Percentiles rank a stretch among this genome's conserved stretches.
Evolutionary conservation across 208 protist genomes (phyloP).

Genomic region (Leishmania braziliensis): DNA sequence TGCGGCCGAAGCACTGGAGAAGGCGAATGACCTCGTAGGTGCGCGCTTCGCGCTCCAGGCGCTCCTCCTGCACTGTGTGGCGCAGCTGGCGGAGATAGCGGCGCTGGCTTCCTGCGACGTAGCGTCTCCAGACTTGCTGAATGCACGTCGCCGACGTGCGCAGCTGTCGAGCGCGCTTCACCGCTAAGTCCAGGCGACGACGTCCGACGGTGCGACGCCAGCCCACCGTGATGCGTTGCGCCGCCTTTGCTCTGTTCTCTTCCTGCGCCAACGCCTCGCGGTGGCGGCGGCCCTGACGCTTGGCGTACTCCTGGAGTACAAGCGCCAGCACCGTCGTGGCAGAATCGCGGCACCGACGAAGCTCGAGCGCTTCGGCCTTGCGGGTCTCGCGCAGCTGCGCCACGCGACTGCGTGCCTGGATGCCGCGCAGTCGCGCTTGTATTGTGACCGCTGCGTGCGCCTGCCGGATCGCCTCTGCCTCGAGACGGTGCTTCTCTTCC

Average conservation of each 20-base stretch:
- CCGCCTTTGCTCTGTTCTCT: conserved; percentile 33
- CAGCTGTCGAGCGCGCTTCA: conserved; percentile 40
- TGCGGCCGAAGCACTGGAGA: conserved; percentile 59
- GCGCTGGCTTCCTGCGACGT: conserved; percentile 46
- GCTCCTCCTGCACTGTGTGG: conserved; percentile 39
- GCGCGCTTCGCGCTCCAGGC: conserved; percentile 39
- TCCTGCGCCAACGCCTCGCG: conserved; percentile 27
- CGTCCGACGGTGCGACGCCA: conserved; percentile 43
- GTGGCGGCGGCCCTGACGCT: conserved; percentile 28
- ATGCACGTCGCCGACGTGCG: conserved; percentile 41
- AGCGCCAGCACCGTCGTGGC: conserved; percentile 36
- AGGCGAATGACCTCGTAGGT: conserved; percentile 33
- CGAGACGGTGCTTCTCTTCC: conserved; percentile 18
- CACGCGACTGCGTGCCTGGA: conserved; percentile 18
- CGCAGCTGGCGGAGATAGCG: conserved; percentile 59
- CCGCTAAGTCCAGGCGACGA: conserved; percentile 38
- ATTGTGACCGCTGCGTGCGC: conserved; percentile 40
- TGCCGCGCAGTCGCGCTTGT: conserved; percentile 46
- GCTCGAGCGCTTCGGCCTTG: conserved; percentile 7
- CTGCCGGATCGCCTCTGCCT: conserved; percentile 14
- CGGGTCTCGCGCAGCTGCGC: neutral
- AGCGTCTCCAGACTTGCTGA: conserved; percentile 51
- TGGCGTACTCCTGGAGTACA: conserved; percentile 56
- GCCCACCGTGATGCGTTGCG: conserved; percentile 38
- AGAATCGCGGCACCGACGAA: conserved; percentile 20